Evolutionary conservation across 2,329 filamentous ascomycete species (phyloP), one percentile per base, ranked within the genome.

Genomic region (Penicillium sp.): DNA sequence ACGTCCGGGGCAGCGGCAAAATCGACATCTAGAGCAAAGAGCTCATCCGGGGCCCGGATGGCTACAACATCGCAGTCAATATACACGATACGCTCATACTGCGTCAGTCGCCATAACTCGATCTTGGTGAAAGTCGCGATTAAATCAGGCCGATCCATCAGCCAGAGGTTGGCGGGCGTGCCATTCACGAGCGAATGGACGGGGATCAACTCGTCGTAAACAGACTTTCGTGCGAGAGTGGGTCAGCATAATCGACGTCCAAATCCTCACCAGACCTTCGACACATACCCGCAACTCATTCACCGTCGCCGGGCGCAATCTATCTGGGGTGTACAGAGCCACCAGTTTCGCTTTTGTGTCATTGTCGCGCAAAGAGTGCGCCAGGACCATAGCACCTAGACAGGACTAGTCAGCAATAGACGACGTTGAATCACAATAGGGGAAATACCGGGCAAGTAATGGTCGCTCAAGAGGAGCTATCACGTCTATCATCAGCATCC

Each of bases 111-210:
- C 92, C 92, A 98, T 12, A 98, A 74, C 50, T 86, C 81, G 66
- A 98, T 89, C 71, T 98, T 98, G 51, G 92, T 96, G 60, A 96
- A 96, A 47, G 89, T 85, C 17, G 88, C 90, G 57, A 90, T 81
- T 34, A 98, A 75, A 59, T 98, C 92, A 47, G 81, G 77, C 36
- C 92, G 85, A 61, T 88, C 81, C 89, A 98, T 95, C 39, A 96
- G 76, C 63, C 83, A 80, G 39, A 98, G 77, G 57, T 96, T 96
- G 41, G 79, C 80, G 2, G 85, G 84, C 29, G 76, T 78, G 41
- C 77, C 73, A 62, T 89, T 96, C 47, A 76, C 77, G 57, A 95
- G 81, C 47, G 82, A 80, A 38, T 82, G 76, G 39, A 96, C 86
- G 20, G 89, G 82, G 47, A 96, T 83, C 43, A 96, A 73, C 61